Evolutionary conservation across 371 early-diverging fungal genomes (phyloP).

Genomic region (Smittium culicis): DNA sequence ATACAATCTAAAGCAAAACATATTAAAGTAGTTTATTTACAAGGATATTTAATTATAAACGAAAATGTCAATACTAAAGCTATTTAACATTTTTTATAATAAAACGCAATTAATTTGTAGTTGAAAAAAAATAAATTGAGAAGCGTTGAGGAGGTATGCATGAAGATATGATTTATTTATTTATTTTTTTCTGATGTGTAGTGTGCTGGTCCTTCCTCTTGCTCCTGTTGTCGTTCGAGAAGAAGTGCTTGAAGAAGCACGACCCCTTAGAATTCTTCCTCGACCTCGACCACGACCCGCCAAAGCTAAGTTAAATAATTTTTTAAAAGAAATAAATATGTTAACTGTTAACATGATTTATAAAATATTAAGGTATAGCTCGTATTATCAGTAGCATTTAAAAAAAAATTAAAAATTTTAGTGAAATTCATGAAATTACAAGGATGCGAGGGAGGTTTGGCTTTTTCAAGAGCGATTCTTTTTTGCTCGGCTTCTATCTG

Average conservation of each 20-base stretch:
- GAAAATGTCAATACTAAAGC: not conserved
- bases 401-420: not conserved
- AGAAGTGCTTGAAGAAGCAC: too few relatives aligned
- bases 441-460: not conserved
- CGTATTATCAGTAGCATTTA: not conserved
- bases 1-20: not conserved
- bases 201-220: not conserved
- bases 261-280: too few relatives aligned
- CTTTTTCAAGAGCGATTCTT: not conserved
- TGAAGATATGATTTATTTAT: not conserved
- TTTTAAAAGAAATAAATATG: too few relatives aligned
- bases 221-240: too few relatives aligned
- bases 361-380: not conserved
- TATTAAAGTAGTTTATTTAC: not conserved
- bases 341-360: too few relatives aligned
- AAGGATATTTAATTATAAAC: not conserved
- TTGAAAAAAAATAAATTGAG: too few relatives aligned
- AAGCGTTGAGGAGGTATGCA: too few relatives aligned
- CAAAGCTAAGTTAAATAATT: too few relatives aligned
- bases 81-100: not conserved
- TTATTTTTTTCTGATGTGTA: not conserved
- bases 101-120: too few relatives aligned
- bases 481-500: constrained; percentile 18
- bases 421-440: not conserved
- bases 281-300: too few relatives aligned